Percentiles rank a stretch among this genome's conserved stretches.
Conservation (phyloP, 768 basidiomycete species). For the Lactarius evosmus region DNA sequence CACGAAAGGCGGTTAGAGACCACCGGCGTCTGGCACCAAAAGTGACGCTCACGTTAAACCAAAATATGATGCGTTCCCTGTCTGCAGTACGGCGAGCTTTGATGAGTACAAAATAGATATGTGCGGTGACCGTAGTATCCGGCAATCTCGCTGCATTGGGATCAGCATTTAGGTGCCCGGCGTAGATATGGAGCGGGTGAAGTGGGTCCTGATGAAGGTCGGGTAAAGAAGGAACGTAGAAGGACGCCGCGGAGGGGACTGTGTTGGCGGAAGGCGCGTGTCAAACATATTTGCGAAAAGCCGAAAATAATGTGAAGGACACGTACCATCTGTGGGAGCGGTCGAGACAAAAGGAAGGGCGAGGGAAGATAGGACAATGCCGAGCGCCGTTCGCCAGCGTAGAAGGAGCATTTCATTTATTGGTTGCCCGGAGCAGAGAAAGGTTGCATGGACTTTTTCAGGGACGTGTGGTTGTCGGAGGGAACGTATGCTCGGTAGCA, state of each 20-base stretch:
- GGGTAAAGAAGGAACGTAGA: conserved; percentile 76
- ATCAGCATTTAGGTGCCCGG: conserved; percentile 83
- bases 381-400: background rate
- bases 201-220: conserved; percentile 69
- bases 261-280: background rate
- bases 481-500: too few relatives aligned
- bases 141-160: conserved; percentile 51
- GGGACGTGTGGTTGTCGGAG: background rate
- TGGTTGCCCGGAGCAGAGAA: background rate
- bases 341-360: conserved; percentile 1
- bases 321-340: conserved; percentile 27
- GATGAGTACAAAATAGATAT: conserved; percentile 86
- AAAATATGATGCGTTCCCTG: conserved; percentile 85
- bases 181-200: conserved; percentile 73
- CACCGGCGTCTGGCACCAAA: background rate
- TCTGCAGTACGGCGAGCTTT: conserved; percentile 88
- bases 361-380: background rate
- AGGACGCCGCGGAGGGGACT: conserved; percentile 81
- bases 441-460: conserved; percentile 2
- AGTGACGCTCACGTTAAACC: conserved; percentile 84
- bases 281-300: background rate
- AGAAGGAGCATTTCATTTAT: background rate
- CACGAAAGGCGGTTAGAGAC: background rate
- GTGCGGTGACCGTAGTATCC: conserved; percentile 62
- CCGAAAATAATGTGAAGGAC: background rate